Base-by-base conservation (phyloP, 805 yeast genomes). In the Wickerhamomyces bisporus region DNA sequence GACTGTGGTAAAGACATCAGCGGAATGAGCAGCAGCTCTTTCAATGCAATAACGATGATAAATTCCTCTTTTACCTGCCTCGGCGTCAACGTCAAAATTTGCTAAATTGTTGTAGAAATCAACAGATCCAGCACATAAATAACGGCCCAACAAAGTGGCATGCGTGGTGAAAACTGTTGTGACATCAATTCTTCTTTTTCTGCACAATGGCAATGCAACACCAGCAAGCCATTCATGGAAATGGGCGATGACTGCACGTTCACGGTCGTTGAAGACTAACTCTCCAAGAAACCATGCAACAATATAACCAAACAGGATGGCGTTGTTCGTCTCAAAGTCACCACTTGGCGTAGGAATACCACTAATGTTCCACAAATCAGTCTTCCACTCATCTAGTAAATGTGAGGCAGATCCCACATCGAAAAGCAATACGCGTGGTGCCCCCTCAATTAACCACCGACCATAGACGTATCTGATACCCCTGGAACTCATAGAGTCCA, bases 181-280 rank as follows among this genome's bases (percentile, higher is more conserved):
- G 43, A 87, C 88, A 55, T 91, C 98, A 42, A 91, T 81, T 53
- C 87, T 76, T 55, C 98, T 79, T 62, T 86, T 86, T 54, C 96
- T 73, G 61, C 96, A 88, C 40, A 91, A 69, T 0, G 98, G 97
- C 43, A 93, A 68, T 0, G 95, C 96, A 32, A 93, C 88, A 51
- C 98, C 97, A 2, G 98, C 97, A 41, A 91, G 73, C 98, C 98
- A 91, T 66, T 91, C 98, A 66, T 91, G 98, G 61, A 85, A 89
- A 58, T 91, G 98, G 40, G 93, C 81, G 44, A 91, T 81, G 36
- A 93, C 88, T 0, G 98, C 97, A 51, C 91, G 79, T 37, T 82
- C 82, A 18, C 79, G 74, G 60, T 93, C 95, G 53, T 80, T 78
- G 57, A 71, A 78, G n/a, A 86, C 86, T 58, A 86, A 73, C 62